Evolutionary conservation across 108 stramenopile species (phyloP).

Genomic region (Cyclotella kingstonii): DNA sequence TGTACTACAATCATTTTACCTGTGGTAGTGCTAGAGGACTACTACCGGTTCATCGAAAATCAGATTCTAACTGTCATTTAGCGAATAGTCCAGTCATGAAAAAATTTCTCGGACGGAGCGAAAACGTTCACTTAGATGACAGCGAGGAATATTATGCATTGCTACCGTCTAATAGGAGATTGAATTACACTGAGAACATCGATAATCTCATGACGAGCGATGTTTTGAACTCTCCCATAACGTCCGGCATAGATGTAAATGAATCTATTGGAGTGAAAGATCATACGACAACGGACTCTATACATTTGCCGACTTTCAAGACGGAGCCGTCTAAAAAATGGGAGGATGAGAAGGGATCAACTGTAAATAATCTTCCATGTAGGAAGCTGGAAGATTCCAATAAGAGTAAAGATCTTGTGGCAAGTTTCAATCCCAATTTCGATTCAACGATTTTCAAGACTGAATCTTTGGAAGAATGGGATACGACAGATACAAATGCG

Average conservation of each 20-base stretch:
- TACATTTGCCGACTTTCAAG: conserved; percentile 1
- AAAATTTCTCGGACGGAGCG: not conserved
- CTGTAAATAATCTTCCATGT: too few relatives aligned
- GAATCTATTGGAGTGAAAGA: not conserved
- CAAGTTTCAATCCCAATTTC: too few relatives aligned
- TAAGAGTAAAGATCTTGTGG: too few relatives aligned
- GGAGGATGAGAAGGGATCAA: too few relatives aligned
- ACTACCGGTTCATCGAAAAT: not conserved
- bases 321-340: not conserved
- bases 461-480: not conserved
- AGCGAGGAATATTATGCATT: not conserved
- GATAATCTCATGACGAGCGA: not conserved
- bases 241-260: too few relatives aligned
- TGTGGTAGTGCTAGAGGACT: too few relatives aligned
- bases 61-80: not conserved
- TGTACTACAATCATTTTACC: too few relatives aligned
- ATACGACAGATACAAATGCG: not conserved
- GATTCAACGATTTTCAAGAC: conserved; percentile 1
- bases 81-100: not conserved
- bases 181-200: not conserved
- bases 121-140: not conserved
- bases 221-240: not conserved
- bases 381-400: too few relatives aligned
- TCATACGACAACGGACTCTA: not conserved
- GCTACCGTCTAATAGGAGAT: not conserved